These are phyloP conservation scores for Taxawa tesnikishii DNA, from an alignment of 2,329 filamentous ascomycete genomes.

Conservation along the genomic window DNA sequence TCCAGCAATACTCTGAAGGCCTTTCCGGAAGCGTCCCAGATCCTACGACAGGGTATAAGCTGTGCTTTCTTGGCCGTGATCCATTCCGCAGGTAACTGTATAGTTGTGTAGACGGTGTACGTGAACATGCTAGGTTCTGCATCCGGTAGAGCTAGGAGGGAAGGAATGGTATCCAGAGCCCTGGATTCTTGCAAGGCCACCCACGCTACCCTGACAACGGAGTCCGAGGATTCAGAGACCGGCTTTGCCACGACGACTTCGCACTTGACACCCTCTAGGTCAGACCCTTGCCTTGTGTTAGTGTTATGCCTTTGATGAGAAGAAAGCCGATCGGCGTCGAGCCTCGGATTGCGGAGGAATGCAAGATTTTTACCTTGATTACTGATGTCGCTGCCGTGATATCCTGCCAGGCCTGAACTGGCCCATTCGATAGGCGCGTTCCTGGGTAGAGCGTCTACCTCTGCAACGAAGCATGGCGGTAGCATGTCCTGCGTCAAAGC, in stretches of 20 bases:
- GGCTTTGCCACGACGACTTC: slow-evolving; percentile 1
- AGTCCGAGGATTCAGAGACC: neutral
- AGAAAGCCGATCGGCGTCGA: neutral
- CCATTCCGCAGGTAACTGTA: neutral
- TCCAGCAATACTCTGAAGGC: no score
- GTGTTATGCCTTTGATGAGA: neutral
- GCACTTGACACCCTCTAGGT: neutral
- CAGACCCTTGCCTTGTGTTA: neutral
- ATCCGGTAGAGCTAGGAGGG: neutral
- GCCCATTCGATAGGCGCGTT: slow-evolving; percentile 68
- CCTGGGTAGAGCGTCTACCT: slow-evolving; percentile 67
- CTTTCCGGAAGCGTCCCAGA: no score
- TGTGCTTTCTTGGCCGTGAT: no score
- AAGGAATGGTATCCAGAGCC: neutral
- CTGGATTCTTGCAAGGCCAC: neutral
- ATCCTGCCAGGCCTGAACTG: slow-evolving; percentile 2
- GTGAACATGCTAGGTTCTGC: neutral
- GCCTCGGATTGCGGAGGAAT: no score
- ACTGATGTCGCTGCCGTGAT: neutral
- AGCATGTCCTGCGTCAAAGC: no score
- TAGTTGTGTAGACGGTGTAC: slow-evolving; percentile 5
- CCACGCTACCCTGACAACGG: slow-evolving; percentile 2
- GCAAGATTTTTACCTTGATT: slow-evolving; percentile 1
- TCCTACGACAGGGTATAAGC: no score
- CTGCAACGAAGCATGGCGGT: slow-evolving; percentile 61